phyloP scores from a whole-genome alignment of 495 filamentous ascomycete species.

The Cercophora scortea region DNA sequence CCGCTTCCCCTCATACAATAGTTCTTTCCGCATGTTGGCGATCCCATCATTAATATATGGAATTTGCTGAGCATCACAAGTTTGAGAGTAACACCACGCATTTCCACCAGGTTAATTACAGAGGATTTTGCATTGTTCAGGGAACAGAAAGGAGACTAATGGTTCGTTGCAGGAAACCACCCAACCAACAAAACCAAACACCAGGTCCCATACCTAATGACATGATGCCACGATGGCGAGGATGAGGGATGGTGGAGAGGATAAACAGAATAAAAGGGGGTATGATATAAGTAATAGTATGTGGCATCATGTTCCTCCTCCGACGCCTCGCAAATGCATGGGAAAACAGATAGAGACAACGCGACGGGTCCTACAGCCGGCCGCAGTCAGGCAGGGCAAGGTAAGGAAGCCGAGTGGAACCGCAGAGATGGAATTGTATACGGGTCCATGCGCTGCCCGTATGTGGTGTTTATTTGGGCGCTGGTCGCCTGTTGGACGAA shows the following conservation, averaged over 20 bases:
- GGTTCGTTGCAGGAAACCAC: background rate
- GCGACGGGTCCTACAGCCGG: too few species aligned
- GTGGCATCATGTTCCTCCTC: background rate
- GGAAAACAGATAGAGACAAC: background rate
- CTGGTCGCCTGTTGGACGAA: background rate
- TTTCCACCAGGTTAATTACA: background rate
- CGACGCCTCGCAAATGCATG: constrained; percentile 18
- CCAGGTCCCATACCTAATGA: background rate
- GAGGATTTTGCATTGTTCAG: background rate
- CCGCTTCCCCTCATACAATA: too few species aligned
- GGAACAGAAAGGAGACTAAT: background rate
- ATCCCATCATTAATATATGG: too few species aligned
- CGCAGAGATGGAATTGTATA: too few species aligned
- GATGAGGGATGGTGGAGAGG: background rate
- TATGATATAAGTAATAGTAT: background rate
- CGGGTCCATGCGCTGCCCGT: background rate
- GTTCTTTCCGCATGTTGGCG: too few species aligned
- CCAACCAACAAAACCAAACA: background rate
- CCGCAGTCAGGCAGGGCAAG: too few species aligned
- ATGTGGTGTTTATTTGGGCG: background rate
- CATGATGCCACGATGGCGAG: background rate
- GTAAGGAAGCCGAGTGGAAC: too few species aligned
- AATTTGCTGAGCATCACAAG: too few species aligned
- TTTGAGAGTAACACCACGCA: background rate
- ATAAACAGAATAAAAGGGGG: background rate